Percentiles rank a stretch among this genome's conserved stretches.
Conservation (phyloP, 2,329 filamentous ascomycete species). For the Ceratocystis cubensis region DNA sequence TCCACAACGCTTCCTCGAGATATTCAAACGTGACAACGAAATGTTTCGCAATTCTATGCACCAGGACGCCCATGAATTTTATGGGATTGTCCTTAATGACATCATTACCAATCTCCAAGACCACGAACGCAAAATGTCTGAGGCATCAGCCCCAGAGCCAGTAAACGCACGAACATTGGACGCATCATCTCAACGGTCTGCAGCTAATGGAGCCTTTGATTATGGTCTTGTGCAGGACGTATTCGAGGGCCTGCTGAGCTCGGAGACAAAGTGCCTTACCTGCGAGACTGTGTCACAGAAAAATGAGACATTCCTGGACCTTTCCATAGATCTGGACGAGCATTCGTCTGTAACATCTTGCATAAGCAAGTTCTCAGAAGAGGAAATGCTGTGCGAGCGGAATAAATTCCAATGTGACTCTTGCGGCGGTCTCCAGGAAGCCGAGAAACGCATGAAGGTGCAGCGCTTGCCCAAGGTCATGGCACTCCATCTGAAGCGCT, state of each 20-base stretch:
- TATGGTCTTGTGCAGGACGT: constrained; percentile 87
- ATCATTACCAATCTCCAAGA: constrained; percentile 87
- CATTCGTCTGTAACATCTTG: constrained; percentile 95
- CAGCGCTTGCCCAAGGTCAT: constrained; percentile 85
- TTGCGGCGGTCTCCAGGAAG: constrained; percentile 90
- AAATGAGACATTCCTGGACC: constrained; percentile 88
- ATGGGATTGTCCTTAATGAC: constrained; percentile 89
- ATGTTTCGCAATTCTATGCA: constrained; percentile 97
- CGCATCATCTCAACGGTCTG: constrained; percentile 35
- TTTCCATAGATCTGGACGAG: constrained; percentile 90
- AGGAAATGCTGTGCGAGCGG: constrained; percentile 95
- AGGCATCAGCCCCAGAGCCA: constrained; percentile 39
- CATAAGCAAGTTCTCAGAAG: constrained; percentile 86
- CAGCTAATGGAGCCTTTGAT: constrained; percentile 30
- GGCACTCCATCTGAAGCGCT: constrained; percentile 86
- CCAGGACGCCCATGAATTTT: constrained; percentile 94
- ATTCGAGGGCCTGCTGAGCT: constrained; percentile 88
- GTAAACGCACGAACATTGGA: constrained; percentile 35
- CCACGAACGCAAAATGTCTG: constrained; percentile 40
- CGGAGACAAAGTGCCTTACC: constrained; percentile 89
- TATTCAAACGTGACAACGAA: constrained; percentile 87
- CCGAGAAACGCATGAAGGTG: constrained; percentile 98
- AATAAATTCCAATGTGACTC: constrained; percentile 99
- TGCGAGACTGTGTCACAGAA: constrained; percentile 92
- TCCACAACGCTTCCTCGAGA: constrained; percentile 84